Evolutionary conservation across 1,284 basidiomycete genomes (phyloP), one percentile per base, ranked within the genome.

Genomic region (Tylopilus orsonianus): DNA sequence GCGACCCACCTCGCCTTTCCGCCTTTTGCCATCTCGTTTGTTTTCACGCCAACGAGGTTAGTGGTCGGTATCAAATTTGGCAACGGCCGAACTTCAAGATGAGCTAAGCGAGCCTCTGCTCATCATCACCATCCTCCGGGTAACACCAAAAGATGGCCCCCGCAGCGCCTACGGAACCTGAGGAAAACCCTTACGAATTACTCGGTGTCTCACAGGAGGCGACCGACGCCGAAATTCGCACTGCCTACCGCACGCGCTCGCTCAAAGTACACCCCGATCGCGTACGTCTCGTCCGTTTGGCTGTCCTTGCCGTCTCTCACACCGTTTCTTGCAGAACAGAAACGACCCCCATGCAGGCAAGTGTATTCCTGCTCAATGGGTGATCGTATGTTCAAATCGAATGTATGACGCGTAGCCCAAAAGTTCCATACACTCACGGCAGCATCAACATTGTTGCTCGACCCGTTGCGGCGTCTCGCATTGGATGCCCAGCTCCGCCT

Each of bases 231-330:
- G 90, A 95, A 52, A 89, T 97, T 54, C 81, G 85, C 56, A 87
- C 82, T 9, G 90, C 93, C 1, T 97, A 91, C 60, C 77, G 91
- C 35, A 81, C 90, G 56, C 75, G 82, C 34, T 93, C 90, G 4
- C 75, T 93, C 51, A 93, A 89, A 72, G 89, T 90, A 44, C 93
- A 94, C 74, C 93, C 92, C 16, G 92, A 94, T 68, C 81, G 87
- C 63, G 89, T 85, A 59, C 62, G 80, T 83, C 46, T 54, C 55
- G 51, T 18, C n/a, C 8, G 8, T 19, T 8, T 4, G 7, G 2
- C 12, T 13, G 2, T 14, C 16, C 18, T 3, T 38, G 23, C 22
- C 19, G 5, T 26, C 19, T 20, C 26, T 42, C 41, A 61, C 44
- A 58, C 43, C 40, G 7, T 56, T 40, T 5, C 12, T 49, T 57